phyloP scores from a whole-genome alignment of 2,329 filamentous ascomycete species.

The Fusarium coffeatum region DNA sequence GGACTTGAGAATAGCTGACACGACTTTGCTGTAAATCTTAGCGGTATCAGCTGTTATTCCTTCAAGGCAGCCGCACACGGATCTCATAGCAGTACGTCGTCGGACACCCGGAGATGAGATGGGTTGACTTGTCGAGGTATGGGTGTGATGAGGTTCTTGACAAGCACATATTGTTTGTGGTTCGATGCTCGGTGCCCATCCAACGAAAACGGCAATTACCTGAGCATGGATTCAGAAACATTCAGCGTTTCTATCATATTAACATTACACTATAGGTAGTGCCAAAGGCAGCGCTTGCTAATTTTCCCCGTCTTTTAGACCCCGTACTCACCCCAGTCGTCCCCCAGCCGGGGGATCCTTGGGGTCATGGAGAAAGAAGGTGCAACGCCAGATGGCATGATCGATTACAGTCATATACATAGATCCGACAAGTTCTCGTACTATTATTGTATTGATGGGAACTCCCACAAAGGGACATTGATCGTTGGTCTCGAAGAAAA shows the following conservation, averaged over 20 bases:
- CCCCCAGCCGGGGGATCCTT: slow-evolving; percentile 23
- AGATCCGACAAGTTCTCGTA: not conserved
- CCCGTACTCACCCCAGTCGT: slow-evolving; percentile 15
- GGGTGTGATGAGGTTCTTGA: slow-evolving; percentile 11
- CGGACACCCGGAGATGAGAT: slow-evolving; percentile 31
- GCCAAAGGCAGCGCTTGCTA: slow-evolving; percentile 3
- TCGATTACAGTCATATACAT: not conserved
- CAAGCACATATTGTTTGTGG: slow-evolving; percentile 2
- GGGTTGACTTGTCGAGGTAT: slow-evolving; percentile 10
- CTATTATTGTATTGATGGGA: not conserved
- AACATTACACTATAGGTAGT: not conserved
- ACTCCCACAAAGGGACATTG: not conserved
- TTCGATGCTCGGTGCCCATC: slow-evolving; percentile 1
- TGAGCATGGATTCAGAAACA: slow-evolving; percentile 13
- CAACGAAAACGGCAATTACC: slow-evolving; percentile 8
- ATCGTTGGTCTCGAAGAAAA: not conserved
- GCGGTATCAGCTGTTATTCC: not conserved
- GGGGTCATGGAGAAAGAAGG: slow-evolving; percentile 24
- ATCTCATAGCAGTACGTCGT: slow-evolving; percentile 18
- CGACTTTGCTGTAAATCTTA: not conserved
- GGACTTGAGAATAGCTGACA: slow-evolving; percentile 6
- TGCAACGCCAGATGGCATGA: slow-evolving; percentile 12
- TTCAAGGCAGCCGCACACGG: not conserved
- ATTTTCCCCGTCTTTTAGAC: slow-evolving; percentile 26
- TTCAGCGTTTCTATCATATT: slow-evolving; percentile 19